phyloP scores from a whole-genome alignment of 495 filamentous ascomycete species.

The Daldinia caldariorum region DNA sequence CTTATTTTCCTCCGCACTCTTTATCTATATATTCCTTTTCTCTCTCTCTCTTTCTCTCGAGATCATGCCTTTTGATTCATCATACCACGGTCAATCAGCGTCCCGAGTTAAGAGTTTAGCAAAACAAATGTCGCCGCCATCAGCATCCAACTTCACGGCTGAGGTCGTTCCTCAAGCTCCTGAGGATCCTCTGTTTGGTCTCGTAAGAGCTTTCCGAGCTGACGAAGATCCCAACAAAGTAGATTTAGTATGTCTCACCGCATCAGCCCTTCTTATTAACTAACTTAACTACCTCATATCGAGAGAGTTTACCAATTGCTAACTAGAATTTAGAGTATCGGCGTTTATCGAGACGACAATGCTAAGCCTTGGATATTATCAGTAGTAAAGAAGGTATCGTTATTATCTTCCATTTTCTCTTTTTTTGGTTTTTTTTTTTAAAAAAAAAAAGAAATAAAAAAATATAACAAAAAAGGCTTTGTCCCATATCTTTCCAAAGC shows the following conservation, averaged over 20 bases:
- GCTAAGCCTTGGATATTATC: slow-evolving; percentile 98
- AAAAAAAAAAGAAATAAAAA: too few relatives aligned
- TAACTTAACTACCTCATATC: too few relatives aligned
- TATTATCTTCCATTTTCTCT: slow-evolving; percentile 15
- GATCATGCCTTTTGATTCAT: slow-evolving; percentile 45
- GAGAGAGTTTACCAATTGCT: slow-evolving; percentile 10
- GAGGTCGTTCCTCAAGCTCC: slow-evolving; percentile 88
- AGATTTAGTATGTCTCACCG: slow-evolving; percentile 67
- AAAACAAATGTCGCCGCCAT: slow-evolving; percentile 47
- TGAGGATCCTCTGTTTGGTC: slow-evolving; percentile 93
- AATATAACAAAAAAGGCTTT: neutral
- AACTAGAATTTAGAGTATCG: slow-evolving; percentile 71
- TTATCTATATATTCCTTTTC: slow-evolving; percentile 27
- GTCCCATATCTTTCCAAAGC: slow-evolving; percentile 1
- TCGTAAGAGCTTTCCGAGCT: slow-evolving; percentile 87
- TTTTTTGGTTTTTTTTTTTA: too few relatives aligned
- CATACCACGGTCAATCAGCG: slow-evolving; percentile 43
- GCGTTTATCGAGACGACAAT: slow-evolving; percentile 93
- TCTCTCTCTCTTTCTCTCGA: slow-evolving; percentile 39
- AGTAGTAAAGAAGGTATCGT: slow-evolving; percentile 89
- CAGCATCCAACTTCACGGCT: slow-evolving; percentile 76
- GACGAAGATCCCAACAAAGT: slow-evolving; percentile 89
- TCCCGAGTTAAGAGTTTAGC: slow-evolving; percentile 46
- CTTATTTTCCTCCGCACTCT: neutral
- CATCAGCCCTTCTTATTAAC: slow-evolving; percentile 9